A percentile compares a stretch with the other conserved stretches of the same genome.
phyloP scores from a whole-genome alignment of 768 basidiomycete genomes.

The Termitomyces sp. region DNA sequence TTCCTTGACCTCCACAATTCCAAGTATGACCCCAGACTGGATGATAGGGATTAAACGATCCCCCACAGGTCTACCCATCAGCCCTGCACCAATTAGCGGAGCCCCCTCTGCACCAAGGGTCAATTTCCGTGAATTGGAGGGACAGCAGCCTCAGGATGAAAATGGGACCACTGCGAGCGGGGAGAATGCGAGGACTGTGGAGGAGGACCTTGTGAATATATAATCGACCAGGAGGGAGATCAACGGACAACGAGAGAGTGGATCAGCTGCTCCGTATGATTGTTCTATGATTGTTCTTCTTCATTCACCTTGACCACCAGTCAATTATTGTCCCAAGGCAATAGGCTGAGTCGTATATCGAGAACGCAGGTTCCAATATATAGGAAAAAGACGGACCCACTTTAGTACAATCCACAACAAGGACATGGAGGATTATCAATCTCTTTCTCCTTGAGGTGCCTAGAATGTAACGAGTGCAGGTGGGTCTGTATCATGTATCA shows the following conservation, averaged over 20 bases:
- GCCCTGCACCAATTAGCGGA: not conserved
- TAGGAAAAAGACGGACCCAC: not conserved
- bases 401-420: not conserved
- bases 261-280: not conserved
- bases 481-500: too few relatives aligned
- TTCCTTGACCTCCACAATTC: constrained; percentile 9
- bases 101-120: not conserved
- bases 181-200: not conserved
- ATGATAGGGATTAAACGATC: not conserved
- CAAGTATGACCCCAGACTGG: constrained; percentile 11
- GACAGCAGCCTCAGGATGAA: not conserved
- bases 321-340: not conserved
- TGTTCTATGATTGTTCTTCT: not conserved
- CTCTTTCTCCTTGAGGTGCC: too few relatives aligned
- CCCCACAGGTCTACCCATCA: not conserved
- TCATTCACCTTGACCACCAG: not conserved
- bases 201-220: not conserved
- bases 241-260: too few relatives aligned
- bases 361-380: not conserved
- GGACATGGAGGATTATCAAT: too few relatives aligned
- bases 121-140: not conserved
- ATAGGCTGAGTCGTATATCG: not conserved
- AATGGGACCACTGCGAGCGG: not conserved
- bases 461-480: too few relatives aligned
- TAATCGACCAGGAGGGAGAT: not conserved